phyloP scores from a whole-genome alignment of 768 basidiomycete species.

The Boletales sp. region DNA sequence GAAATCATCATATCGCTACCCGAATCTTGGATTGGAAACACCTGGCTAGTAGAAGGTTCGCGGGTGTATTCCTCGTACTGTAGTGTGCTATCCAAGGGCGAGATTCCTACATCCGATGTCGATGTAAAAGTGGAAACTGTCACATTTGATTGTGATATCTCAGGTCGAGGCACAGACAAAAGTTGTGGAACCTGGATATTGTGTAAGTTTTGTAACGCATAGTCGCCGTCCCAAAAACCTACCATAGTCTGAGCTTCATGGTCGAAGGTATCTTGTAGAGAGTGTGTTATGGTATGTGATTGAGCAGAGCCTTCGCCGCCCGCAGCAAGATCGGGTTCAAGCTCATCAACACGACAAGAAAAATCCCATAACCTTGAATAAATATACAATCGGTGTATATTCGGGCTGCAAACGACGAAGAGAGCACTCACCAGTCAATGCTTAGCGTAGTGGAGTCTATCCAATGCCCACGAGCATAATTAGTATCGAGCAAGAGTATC shows the following conservation, averaged over 20 bases:
- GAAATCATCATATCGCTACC: no score
- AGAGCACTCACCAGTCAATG: slow-evolving; percentile 19
- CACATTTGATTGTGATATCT: no score
- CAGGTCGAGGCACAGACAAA: no score
- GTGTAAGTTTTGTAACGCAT: no score
- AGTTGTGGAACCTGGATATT: no score
- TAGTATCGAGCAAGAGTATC: slow-evolving; percentile 18
- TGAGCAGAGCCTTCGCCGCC: neutral
- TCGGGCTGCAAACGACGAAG: neutral
- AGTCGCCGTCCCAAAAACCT: neutral
- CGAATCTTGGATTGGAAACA: no score
- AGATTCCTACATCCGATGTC: neutral
- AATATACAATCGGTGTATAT: neutral
- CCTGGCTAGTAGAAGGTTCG: neutral
- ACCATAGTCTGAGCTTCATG: slow-evolving; percentile 9
- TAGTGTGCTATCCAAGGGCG: neutral
- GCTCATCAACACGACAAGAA: slow-evolving; percentile 17
- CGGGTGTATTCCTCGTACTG: neutral
- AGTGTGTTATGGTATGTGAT: neutral
- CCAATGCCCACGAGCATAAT: slow-evolving; percentile 14
- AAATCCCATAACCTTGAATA: slow-evolving; percentile 23
- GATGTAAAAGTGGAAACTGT: neutral
- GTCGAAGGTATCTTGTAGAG: neutral
- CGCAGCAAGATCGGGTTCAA: slow-evolving; percentile 8
- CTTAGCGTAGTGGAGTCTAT: slow-evolving; percentile 13